Evolutionary conservation across 2,329 filamentous ascomycete genomes (phyloP), one percentile per base, ranked within the genome.

Genomic region (Cladosporium colombiae): DNA sequence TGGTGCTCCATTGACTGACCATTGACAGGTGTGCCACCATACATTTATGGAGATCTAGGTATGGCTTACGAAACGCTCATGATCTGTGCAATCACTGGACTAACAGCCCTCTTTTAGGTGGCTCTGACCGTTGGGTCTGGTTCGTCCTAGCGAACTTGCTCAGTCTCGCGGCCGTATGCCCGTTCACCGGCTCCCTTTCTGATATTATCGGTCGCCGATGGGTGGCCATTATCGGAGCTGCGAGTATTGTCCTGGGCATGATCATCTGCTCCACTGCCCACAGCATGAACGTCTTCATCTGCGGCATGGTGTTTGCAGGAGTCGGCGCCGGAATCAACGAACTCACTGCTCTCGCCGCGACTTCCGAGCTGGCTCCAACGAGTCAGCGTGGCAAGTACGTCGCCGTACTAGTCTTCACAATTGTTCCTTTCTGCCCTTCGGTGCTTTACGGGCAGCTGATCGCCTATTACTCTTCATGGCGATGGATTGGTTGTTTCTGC

Each of bases 321-420:
- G 79, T 87, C 11, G 89, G 89, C 37, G 88, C 88, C 18, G 89
- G 89, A 16, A 83, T 91, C 68, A 88, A 88, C 71, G 88, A 91
- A 74, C 79, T 91, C 25, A 91, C 87, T 8, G 88, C 89, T 3
- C 80, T 91, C 18, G 88, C 89, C 37, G 89, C 84, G 50, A 89
- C 88, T 2, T 86, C 87, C 2, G 89, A 91, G 74, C 81, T 91
- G 67, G 89, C 87, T 0, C 89, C 89, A 1, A 86, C 86, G 23
- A 80, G 84, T 21, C 86, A 89, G 74, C 84, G 89, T 57, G 88
- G 86, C 33, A 83, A 83, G 72, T 90, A 89, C 71, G 84, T 89
- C 27, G 84, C 85, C 14, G 74, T 82, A 0, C 77, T 90, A 16
- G 84, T 89, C 62, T 82, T 88, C 72, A 87, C 85, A 64, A 88